phyloP scores from a whole-genome alignment of 108 stramenopile genomes.

The Nitzschia putrida region DNA sequence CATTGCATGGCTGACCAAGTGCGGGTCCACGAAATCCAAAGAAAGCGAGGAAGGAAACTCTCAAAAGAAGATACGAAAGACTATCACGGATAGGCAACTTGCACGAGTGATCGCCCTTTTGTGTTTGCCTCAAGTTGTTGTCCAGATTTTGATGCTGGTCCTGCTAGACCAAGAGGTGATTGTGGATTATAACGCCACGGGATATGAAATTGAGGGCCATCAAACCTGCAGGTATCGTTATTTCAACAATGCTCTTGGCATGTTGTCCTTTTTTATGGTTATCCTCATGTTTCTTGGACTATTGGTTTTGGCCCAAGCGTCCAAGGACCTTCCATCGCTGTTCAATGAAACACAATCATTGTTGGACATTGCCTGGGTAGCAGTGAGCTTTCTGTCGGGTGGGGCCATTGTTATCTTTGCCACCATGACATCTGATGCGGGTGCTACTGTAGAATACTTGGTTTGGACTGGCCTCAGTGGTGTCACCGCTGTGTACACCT shows the following conservation, averaged over 20 bases:
- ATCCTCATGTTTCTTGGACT: background rate
- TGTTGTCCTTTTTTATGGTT: conserved; percentile 4
- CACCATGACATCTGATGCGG: background rate
- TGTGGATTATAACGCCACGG: background rate
- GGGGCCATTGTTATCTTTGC: conserved; percentile 2
- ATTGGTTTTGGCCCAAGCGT: background rate
- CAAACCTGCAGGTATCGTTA: conserved; percentile 9
- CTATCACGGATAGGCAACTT: conserved; percentile 19
- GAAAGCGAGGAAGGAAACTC: background rate
- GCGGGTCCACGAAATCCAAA: background rate
- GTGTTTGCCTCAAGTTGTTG: conserved; percentile 22
- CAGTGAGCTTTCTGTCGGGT: background rate
- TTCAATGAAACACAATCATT: conserved; percentile 26
- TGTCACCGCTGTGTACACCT: conserved; percentile 8
- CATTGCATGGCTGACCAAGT: background rate
- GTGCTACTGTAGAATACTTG: conserved; percentile 1
- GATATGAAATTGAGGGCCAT: background rate
- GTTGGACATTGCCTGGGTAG: background rate
- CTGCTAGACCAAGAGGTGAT: background rate
- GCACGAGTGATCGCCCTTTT: conserved; percentile 16
- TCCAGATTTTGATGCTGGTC: conserved; percentile 14
- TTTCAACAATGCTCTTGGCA: conserved; percentile 15
- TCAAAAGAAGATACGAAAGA: conserved; percentile 8
- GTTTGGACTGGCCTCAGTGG: conserved; percentile 3
- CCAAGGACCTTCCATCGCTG: conserved; percentile 22